Percentiles rank a stretch among this genome's conserved stretches.
phyloP scores from a whole-genome alignment of 441 rosid genomes.

The Melastoma candidum region DNA sequence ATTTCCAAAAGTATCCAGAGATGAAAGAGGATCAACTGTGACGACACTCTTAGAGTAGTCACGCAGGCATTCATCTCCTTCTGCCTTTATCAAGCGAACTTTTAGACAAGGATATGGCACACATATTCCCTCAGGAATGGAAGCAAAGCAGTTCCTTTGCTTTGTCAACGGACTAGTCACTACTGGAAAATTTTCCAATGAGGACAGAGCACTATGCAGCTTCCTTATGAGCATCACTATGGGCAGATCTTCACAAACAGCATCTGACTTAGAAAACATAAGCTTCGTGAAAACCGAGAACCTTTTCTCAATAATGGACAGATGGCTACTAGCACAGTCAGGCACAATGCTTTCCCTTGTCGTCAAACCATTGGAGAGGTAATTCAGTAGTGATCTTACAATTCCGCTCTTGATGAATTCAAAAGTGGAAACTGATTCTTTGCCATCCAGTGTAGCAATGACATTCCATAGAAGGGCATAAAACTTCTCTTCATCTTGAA shows the following conservation, averaged over 20 bases:
- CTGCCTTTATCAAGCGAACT: conserved; percentile 63
- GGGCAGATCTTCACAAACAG: conserved; percentile 40
- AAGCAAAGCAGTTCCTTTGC: conserved; percentile 53
- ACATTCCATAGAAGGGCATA: conserved; percentile 41
- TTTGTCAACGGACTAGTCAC: conserved; percentile 44
- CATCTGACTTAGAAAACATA: conserved; percentile 36
- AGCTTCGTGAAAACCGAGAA: conserved; percentile 60
- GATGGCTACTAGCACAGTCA: conserved; percentile 21
- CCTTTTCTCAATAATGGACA: conserved; percentile 46
- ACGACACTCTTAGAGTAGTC: conserved; percentile 47
- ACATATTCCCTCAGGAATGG: conserved; percentile 55
- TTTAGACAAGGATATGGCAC: conserved; percentile 57
- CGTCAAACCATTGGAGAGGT: conserved; percentile 56
- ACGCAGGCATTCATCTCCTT: conserved; percentile 57
- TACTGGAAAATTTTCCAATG: conserved; percentile 80
- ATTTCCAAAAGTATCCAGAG: conserved; percentile 55
- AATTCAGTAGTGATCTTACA: conserved; percentile 59
- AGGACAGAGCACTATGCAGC: conserved; percentile 74
- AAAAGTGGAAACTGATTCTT: conserved; percentile 85
- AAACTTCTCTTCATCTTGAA: conserved; percentile 44
- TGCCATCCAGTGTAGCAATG: conserved; percentile 58
- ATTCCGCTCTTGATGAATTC: conserved; percentile 93
- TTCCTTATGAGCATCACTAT: conserved; percentile 49
- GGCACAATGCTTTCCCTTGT: conserved; percentile 29
- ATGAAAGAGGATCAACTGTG: conserved; percentile 78